Percentiles rank a stretch among this genome's conserved stretches.
Evolutionary conservation across 192 early-diverging fungal genomes (phyloP).

Genomic region (Mortierella antarctica): DNA sequence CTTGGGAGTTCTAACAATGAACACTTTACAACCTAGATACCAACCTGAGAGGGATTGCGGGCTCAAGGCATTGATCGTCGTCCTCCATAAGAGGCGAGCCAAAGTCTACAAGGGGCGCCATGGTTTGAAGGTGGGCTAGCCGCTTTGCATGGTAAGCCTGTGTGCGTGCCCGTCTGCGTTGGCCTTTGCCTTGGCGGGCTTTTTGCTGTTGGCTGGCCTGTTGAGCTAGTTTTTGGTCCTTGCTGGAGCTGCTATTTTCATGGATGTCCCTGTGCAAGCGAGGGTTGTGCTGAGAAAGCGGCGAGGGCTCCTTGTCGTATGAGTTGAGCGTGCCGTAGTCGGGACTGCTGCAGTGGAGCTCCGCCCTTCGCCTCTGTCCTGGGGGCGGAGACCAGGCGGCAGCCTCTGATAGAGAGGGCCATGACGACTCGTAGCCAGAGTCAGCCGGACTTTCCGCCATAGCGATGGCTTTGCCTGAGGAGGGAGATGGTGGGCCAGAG

Average conservation of each 20-base stretch:
- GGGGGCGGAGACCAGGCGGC: constrained; percentile 36
- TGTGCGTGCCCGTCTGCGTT: constrained; percentile 24
- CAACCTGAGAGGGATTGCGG: constrained; percentile 47
- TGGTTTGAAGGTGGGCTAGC: constrained; percentile 16
- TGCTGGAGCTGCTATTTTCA: constrained; percentile 3
- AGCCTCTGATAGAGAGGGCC: constrained; percentile 49
- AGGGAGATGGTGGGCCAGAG: constrained; percentile 4
- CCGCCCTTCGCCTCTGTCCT: constrained; percentile 6
- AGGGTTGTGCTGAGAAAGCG: not conserved
- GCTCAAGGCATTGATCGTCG: constrained; percentile 24
- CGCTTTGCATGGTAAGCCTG: constrained; percentile 43
- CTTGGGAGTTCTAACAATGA: not conserved
- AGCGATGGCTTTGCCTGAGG: not conserved
- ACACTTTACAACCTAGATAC: constrained; percentile 4
- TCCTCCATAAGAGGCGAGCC: constrained; percentile 46
- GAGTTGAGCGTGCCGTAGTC: constrained; percentile 7
- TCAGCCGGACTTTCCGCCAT: constrained; percentile 33
- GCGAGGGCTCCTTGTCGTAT: constrained; percentile 11
- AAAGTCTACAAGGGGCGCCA: constrained; percentile 33
- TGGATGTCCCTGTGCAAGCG: not conserved
- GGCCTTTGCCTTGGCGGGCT: constrained; percentile 23
- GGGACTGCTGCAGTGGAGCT: not conserved
- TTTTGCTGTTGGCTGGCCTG: not conserved
- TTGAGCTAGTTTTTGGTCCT: not conserved
- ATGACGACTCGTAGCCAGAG: constrained; percentile 54